Evolutionary conservation across 2,329 filamentous ascomycete genomes (phyloP), one percentile per base, ranked within the genome.

Genomic region (Malbranchea zuffiana): DNA sequence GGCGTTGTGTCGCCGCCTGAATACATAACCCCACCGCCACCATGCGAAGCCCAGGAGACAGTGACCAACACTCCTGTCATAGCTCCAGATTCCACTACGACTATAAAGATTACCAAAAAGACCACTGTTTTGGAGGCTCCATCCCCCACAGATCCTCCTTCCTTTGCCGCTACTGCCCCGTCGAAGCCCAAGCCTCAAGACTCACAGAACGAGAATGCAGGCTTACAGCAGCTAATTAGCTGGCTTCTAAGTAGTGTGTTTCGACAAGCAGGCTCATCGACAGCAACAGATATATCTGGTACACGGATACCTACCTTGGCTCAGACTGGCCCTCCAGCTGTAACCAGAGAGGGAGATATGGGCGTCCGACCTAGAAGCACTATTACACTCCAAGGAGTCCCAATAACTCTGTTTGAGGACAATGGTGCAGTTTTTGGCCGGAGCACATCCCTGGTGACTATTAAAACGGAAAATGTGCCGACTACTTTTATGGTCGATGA

Each of bases 41-140:
- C 42, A 10, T 44, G 42, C 20, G 17, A 19, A 11, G 36, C 38
- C 3, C 25, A 25, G n/a, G 33, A 35, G n/a, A 40, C 6, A 23
- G 24, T 19, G 13, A 8, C 10, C 21, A 32, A 23, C 38, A 18
- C 21, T 11, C 32, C 37, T n/a, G 11, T 32, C 4, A 23, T 27
- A 4, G 27, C 18, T 4, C 29, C 30, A 15, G n/a, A n/a, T n/a
- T 26, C 32, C 6, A 32, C 10, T 13, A 31, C 37, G 5, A 20
- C 33, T 8, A 27, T 43, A 25, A 37, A 32, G 6, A 35, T 43
- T 15, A 43, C 41, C 12, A 40, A 43, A 28, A 43, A 43, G 20
- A 43, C 41, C 6, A 43, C 41, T 11, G 35, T 43, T 20, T 32
- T 30, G n/a, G 29, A 21, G 13, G n/a, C 21, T 8, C 25, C 34